Percentiles rank a stretch among this genome's conserved stretches.
Conservation (phyloP, 768 basidiomycete genomes). For the Dendrothele bispora region DNA sequence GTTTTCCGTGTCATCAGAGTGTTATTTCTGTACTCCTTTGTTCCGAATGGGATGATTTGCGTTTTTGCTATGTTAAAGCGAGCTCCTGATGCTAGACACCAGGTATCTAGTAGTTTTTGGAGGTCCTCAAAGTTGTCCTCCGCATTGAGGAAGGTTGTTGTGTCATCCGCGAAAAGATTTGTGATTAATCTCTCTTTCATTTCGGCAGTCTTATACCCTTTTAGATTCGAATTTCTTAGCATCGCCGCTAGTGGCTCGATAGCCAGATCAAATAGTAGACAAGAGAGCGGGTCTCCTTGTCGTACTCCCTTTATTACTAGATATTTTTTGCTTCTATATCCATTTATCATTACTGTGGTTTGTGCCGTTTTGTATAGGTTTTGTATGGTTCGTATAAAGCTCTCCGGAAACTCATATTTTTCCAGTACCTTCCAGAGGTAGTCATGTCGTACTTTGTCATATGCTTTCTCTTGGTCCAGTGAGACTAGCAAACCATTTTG, state of each 20-base stretch:
- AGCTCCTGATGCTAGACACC: constrained; percentile 9
- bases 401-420: constrained; percentile 5
- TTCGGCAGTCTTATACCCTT: constrained; percentile 17
- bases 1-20: not conserved
- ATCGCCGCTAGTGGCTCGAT: constrained; percentile 19
- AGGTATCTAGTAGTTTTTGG: constrained; percentile 1
- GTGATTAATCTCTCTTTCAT: constrained; percentile 7
- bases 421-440: constrained; percentile 2
- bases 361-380: constrained; percentile 9
- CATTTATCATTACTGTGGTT: constrained; percentile 15
- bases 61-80: constrained; percentile 25
- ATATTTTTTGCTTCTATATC: constrained; percentile 13
- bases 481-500: constrained; percentile 3
- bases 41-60: constrained; percentile 20
- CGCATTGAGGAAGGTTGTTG: constrained; percentile 16
- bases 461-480: constrained; percentile 2
- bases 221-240: constrained; percentile 14
- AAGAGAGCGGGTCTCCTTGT: constrained; percentile 29
- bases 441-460: constrained; percentile 9
- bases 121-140: constrained; percentile 6
- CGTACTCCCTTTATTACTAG: constrained; percentile 20
- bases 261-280: constrained; percentile 26
- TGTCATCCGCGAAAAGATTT: constrained; percentile 27
- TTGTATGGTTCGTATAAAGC: constrained; percentile 10
- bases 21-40: not conserved